Percentiles rank a stretch among this genome's conserved stretches.
Conservation (phyloP, 371 early-diverging fungal species). For the Syncephalastrum contaminatum region DNA sequence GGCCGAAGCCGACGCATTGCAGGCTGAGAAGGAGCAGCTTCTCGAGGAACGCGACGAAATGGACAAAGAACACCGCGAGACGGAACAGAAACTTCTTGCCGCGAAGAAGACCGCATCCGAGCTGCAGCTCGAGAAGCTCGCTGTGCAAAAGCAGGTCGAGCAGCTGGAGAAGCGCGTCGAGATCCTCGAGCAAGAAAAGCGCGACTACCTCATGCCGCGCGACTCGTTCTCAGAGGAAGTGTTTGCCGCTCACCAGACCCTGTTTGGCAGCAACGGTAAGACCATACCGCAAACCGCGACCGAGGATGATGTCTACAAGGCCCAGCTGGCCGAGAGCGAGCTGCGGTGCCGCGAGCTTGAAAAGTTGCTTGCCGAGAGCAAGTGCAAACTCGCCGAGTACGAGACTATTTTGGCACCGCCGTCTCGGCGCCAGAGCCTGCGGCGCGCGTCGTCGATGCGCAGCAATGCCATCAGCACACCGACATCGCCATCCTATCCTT, state of each 20-base stretch:
- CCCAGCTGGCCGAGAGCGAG: slow-evolving; percentile 32
- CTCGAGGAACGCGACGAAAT: slow-evolving; percentile 35
- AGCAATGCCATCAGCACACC: slow-evolving; percentile 13
- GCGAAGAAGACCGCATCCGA: slow-evolving; percentile 41
- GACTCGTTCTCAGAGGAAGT: slow-evolving; percentile 46
- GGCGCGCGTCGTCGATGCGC: slow-evolving; percentile 10
- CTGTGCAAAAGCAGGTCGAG: slow-evolving; percentile 32
- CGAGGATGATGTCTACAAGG: too few species aligned
- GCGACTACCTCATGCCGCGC: slow-evolving; percentile 39
- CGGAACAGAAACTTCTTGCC: slow-evolving; percentile 35
- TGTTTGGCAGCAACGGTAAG: slow-evolving; percentile 24
- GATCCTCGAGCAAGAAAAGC: slow-evolving; percentile 40
- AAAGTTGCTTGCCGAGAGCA: slow-evolving; percentile 48
- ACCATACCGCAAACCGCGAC: slow-evolving; percentile 4
- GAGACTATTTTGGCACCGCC: slow-evolving; percentile 21
- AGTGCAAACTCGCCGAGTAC: slow-evolving; percentile 43
- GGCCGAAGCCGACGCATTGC: slow-evolving; percentile 10
- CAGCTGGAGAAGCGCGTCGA: slow-evolving; percentile 22
- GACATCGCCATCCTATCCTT: slow-evolving; percentile 24
- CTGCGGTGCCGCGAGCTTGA: slow-evolving; percentile 51
- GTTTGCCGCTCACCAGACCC: slow-evolving; percentile 39
- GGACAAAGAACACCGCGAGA: slow-evolving; percentile 34
- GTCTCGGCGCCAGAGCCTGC: slow-evolving; percentile 7
- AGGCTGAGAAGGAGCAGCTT: slow-evolving; percentile 28
- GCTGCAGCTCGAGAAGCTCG: slow-evolving; percentile 37